These are phyloP conservation scores for Endoconidiophora polonica DNA, from an alignment of 2,329 filamentous ascomycete genomes.

Conservation along the genomic window DNA sequence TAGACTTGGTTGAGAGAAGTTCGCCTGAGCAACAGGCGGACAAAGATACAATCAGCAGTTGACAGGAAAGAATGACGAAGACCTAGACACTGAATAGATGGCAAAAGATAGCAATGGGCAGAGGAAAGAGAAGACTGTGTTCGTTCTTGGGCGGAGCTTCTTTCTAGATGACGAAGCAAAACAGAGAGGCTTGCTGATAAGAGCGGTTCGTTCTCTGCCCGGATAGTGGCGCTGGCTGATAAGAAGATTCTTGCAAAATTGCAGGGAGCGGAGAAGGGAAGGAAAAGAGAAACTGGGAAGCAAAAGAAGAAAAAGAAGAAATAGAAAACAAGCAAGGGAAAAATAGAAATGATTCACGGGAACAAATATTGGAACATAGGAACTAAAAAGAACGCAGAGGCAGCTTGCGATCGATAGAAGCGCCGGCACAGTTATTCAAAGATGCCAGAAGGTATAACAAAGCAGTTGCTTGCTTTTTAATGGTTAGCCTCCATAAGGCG, in stretches of 20 bases:
- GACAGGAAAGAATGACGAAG: too few relatives aligned
- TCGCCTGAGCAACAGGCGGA: neutral
- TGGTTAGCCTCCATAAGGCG: too few relatives aligned
- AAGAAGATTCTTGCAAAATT: neutral
- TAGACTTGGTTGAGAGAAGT: too few relatives aligned
- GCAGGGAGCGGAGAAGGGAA: neutral
- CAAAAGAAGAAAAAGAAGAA: slow-evolving; percentile 2
- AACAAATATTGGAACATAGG: neutral
- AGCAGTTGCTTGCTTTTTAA: too few relatives aligned
- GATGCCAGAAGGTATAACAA: too few relatives aligned
- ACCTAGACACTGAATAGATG: too few relatives aligned
- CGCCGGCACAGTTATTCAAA: too few relatives aligned
- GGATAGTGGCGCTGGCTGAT: too few relatives aligned
- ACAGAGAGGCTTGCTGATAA: neutral
- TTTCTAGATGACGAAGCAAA: neutral
- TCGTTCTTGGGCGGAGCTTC: too few relatives aligned
- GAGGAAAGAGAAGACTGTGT: too few relatives aligned
- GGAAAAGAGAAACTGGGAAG: neutral
- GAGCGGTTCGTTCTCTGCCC: neutral
- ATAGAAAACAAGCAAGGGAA: neutral
- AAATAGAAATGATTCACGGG: neutral
- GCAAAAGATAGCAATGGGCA: too few relatives aligned
- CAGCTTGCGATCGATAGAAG: too few relatives aligned
- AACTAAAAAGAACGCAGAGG: neutral
- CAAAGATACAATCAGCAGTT: neutral